Percentiles rank a stretch among this genome's conserved stretches.
Evolutionary conservation across 805 yeast genomes (phyloP).

Genomic region (Metschnikowia borealis): DNA sequence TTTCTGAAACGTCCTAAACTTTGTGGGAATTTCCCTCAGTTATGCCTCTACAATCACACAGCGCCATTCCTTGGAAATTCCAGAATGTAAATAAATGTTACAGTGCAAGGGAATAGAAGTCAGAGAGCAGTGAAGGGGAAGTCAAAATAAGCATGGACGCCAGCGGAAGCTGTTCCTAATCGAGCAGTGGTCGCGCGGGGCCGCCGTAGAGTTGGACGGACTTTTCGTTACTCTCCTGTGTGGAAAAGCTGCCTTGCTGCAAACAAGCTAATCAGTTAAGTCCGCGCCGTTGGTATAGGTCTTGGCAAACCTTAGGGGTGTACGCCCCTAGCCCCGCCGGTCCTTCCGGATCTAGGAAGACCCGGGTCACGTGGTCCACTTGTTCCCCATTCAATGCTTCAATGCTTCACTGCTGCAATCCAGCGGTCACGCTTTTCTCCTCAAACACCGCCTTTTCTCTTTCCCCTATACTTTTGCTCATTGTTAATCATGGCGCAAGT

Average conservation of each 20-base stretch:
- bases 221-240: background rate
- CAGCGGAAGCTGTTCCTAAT: background rate
- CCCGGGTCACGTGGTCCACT: too few relatives aligned
- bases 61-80: too few relatives aligned
- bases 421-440: background rate
- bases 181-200: background rate
- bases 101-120: too few relatives aligned
- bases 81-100: too few relatives aligned
- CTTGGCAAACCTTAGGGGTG: background rate
- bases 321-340: too few relatives aligned
- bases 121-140: too few relatives aligned
- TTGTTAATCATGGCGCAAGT: constrained; percentile 1
- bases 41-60: too few relatives aligned
- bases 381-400: too few relatives aligned
- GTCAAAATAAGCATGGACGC: background rate
- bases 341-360: too few relatives aligned
- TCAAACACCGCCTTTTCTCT: background rate
- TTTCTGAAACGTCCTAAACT: too few relatives aligned
- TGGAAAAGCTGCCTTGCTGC: constrained; percentile 2
- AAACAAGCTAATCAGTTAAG: background rate
- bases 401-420: too few relatives aligned
- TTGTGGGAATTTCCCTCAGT: too few relatives aligned
- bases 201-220: background rate
- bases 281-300: background rate
- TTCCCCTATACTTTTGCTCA: background rate